Percentiles rank a stretch among this genome's conserved stretches.
Evolutionary conservation across 345 rosid species (phyloP).

Genomic region (Gynandropsis gynandra): DNA sequence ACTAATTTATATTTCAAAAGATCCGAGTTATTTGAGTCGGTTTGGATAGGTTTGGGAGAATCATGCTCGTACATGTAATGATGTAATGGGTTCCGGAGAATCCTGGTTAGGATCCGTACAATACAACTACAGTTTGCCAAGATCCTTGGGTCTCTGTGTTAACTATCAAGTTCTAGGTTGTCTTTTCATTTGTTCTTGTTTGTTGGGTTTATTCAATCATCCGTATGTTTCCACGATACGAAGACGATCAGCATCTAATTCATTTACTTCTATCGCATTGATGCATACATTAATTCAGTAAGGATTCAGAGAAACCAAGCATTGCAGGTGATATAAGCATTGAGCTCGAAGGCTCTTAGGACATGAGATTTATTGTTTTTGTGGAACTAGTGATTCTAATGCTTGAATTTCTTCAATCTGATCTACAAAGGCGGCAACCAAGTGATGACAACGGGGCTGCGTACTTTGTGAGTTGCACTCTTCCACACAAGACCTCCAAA

Average conservation of each 20-base stretch:
- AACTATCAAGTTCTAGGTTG: too few species aligned
- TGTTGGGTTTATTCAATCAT: background rate
- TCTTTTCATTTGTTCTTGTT: too few species aligned
- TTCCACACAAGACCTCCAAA: conserved; percentile 81
- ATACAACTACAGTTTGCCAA: too few species aligned
- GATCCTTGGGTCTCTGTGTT: too few species aligned
- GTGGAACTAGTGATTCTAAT: conserved; percentile 20
- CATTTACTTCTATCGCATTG: background rate
- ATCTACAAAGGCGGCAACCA: conserved; percentile 52
- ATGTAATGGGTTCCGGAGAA: too few species aligned
- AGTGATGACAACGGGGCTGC: conserved; percentile 69
- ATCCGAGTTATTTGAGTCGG: too few species aligned
- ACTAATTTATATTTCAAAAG: too few species aligned
- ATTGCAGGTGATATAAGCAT: conserved; percentile 18
- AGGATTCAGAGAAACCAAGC: background rate
- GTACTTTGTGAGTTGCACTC: conserved; percentile 68
- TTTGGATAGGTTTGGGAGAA: too few species aligned
- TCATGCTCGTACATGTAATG: too few species aligned
- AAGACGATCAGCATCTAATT: background rate
- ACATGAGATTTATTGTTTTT: conserved; percentile 21
- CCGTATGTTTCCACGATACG: background rate
- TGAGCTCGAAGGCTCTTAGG: conserved; percentile 26
- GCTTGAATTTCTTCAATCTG: too few species aligned
- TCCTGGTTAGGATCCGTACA: too few species aligned
- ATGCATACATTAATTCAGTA: background rate